A percentile compares a stretch with the other conserved stretches of the same genome.
Evolutionary conservation across 148 eudicot genomes (phyloP).

Genomic region (Amaranthus cruentus): DNA sequence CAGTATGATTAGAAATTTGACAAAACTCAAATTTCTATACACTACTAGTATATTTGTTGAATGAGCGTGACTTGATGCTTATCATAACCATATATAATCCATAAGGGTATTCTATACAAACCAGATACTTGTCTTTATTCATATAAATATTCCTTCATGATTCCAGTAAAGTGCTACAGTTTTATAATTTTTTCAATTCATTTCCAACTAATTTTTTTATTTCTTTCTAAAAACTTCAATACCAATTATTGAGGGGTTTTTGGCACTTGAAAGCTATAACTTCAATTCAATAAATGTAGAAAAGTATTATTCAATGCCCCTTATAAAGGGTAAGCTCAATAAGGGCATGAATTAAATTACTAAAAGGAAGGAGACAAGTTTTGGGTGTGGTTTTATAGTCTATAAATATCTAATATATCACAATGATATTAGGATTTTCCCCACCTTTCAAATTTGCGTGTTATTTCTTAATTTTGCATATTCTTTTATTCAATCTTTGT

Average conservation of each 20-base stretch:
- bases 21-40: slow-evolving; percentile 25
- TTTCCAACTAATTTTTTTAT: slow-evolving; percentile 19
- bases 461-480: too few relatives aligned
- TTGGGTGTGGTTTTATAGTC: too few relatives aligned
- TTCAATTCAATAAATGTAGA: too few relatives aligned
- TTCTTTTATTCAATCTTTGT: too few relatives aligned
- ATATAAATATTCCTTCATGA: slow-evolving; percentile 17
- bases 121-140: slow-evolving; percentile 29
- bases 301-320: too few relatives aligned
- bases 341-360: too few relatives aligned
- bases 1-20: slow-evolving; percentile 32
- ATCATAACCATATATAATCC: slow-evolving; percentile 21
- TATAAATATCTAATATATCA: too few relatives aligned
- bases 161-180: slow-evolving; percentile 10
- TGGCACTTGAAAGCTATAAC: not conserved
- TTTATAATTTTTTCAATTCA: slow-evolving; percentile 26
- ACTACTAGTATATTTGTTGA: not conserved
- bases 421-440: too few relatives aligned
- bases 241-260: slow-evolving; percentile 10
- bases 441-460: too few relatives aligned
- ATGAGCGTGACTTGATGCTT: slow-evolving; percentile 35
- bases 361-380: too few relatives aligned
- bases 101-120: slow-evolving; percentile 10
- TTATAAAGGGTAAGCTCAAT: too few relatives aligned
- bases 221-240: slow-evolving; percentile 11